Conservation (phyloP, 192 early-diverging fungal species). For the Linnemannia schmuckeri region DNA sequence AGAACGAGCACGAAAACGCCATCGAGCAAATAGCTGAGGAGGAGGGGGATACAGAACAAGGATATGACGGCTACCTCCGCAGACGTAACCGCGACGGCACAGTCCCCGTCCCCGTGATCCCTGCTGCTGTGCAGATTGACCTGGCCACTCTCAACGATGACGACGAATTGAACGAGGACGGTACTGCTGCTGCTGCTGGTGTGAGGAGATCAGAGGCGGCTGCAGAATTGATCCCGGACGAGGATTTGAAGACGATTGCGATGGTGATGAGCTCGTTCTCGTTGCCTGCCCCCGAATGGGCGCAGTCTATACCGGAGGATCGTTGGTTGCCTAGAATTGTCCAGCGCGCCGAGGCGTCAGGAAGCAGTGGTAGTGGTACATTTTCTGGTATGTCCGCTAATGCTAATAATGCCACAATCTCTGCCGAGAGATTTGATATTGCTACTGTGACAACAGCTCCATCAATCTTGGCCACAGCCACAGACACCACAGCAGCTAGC, state of each 20-base stretch:
- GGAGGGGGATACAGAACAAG: slow-evolving; percentile 29
- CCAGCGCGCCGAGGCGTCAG: slow-evolving; percentile 15
- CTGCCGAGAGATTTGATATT: not conserved
- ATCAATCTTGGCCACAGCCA: not conserved
- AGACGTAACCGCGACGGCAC: slow-evolving; percentile 18
- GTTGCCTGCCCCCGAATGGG: slow-evolving; percentile 50
- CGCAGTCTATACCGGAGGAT: slow-evolving; percentile 42
- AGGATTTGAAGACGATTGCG: slow-evolving; percentile 46
- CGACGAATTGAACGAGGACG: not conserved
- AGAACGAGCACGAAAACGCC: not conserved
- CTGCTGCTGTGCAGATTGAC: slow-evolving; percentile 32
- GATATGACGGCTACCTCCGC: slow-evolving; percentile 45
- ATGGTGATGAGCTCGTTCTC: slow-evolving; percentile 52
- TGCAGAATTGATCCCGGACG: slow-evolving; percentile 43
- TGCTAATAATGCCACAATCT: not conserved
- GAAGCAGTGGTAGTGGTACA: not conserved
- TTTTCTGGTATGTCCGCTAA: not conserved
- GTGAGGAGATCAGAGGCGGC: not conserved
- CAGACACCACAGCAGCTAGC: not conserved
- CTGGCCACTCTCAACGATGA: not conserved
- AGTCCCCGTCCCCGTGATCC: slow-evolving; percentile 38
- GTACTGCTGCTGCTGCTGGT: not conserved
- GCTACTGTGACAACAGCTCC: not conserved
- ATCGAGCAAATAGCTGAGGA: not conserved
- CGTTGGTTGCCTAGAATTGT: slow-evolving; percentile 51